Base-by-base conservation (phyloP, 1,284 basidiomycete species). In the Trametes polyzona region DNA sequence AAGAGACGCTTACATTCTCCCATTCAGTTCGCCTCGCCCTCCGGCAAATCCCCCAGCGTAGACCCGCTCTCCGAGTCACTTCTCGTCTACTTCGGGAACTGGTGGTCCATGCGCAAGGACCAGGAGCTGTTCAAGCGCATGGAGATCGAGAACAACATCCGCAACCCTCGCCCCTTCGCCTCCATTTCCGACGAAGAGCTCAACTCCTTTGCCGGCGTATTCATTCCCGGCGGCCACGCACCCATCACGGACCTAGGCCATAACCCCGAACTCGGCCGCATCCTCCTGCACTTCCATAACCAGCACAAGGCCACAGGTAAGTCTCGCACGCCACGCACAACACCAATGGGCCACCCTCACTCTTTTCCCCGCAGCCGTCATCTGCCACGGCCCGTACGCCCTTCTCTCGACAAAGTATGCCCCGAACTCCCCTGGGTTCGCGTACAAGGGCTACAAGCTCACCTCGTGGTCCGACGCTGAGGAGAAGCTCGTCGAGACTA, bases 181-280 rank as follows among this genome's bases (percentile, higher is more conserved):
- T 63, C 64, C 44, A 59, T 71, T 17, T 52, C 64, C 16, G 63
- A 70, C 56, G 61, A 58, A 10, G 67, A 66, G 57, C 63, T 70
- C 40, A 57, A 51, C 19, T 52, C 58, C 6, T 68, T 67, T 51
- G 37, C 52, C 27, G 68, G 67, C 19, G 58, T 69, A 33, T 68
- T 72, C 67, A 63, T 69, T 42, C 66, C 69, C 4, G 69, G 69
- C 32, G 66, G 67, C 19, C 67, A 70, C 52, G 65, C 66, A 21
- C 67, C 68, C 33, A 61, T 69, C 37, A 58, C 63, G 33, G 67
- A 68, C 56, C 59, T 71, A 35, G 66, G 67, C 19, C 48, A 67
- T 50, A 61, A 67, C 30, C 59, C 67, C 14, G 69, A 68, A 19
- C 63, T 69, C 10, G 66, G 68, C 10, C 62, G 66, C 39, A 68